Evolutionary conservation across 768 basidiomycete species (phyloP), one percentile per base, ranked within the genome.

Genomic region (Lactifluus pinguis): DNA sequence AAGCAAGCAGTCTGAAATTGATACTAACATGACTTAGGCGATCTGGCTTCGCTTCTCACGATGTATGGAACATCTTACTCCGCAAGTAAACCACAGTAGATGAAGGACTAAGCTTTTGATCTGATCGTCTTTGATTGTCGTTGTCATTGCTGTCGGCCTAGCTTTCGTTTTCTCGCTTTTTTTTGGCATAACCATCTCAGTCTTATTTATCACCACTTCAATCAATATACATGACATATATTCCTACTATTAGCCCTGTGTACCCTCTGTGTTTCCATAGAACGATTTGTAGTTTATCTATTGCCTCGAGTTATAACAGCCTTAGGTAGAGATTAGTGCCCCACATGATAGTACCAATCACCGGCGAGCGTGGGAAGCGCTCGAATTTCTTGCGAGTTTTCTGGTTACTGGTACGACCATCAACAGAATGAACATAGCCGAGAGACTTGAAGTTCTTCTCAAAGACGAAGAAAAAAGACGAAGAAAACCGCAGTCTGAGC

Each of bases 1-100:
- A 30, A 13, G 15, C 45, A 30, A 13, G 15, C 13, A 25, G 10
- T 48, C 47, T 7, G 14, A n/a, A 39, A 21, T 19, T 36, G 25
- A 25, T 49, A 34, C 49, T 53, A 29, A 53, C 19, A 32, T 29
- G 14, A 55, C 36, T 41, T 13, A 84, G 83, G 71, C 54, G 83
- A 84, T 64, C 69, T 84, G n/a, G 70, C 76, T 25, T 72, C 75
- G 10, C 68, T 84, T 21, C 67, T 84, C 48, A 78, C 80, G 4
- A 82, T 75, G 76, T 83, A 81, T 66, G 77, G 77, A 9, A 64
- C 56, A 9, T n/a, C 50, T n/a, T 32, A 4, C 42, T 8, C 45
- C 50, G 15, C 61, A 39, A 36, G 30, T 19, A 19, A 29, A 41
- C 19, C 36, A 49, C 32, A 44, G 41, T 32, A 44, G 21, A 44